Percentiles rank a stretch among this genome's conserved stretches.
Conservation (phyloP, 208 protist genomes). For the Sergeia podlipaevii region DNA sequence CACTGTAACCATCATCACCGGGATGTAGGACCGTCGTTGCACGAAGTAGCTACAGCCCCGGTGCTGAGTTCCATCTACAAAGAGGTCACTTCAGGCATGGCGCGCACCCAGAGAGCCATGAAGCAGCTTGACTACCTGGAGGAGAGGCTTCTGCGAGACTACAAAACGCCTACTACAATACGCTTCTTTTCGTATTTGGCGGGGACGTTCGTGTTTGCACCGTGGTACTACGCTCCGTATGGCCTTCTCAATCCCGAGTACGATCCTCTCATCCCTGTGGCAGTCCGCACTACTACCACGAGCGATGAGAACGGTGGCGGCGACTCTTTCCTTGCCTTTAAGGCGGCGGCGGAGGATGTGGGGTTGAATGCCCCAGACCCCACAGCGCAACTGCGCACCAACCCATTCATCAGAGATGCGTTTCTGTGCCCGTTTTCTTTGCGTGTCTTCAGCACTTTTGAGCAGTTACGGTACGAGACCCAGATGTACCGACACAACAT, state of each 20-base stretch:
- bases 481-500: slow-evolving; percentile 39
- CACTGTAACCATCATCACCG: not conserved
- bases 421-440: slow-evolving; percentile 87
- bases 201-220: slow-evolving; percentile 61
- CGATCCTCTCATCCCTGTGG: slow-evolving; percentile 37
- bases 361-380: too few species aligned
- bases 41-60: slow-evolving; percentile 6
- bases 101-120: slow-evolving; percentile 43
- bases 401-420: slow-evolving; percentile 77
- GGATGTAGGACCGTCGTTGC: slow-evolving; percentile 1
- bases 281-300: not conserved
- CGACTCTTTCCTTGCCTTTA: not conserved
- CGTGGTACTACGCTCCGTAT: slow-evolving; percentile 87
- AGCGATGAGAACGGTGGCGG: not conserved
- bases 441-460: slow-evolving; percentile 60
- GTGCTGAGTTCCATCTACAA: slow-evolving; percentile 58
- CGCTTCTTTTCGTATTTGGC: slow-evolving; percentile 77
- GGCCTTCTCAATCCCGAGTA: slow-evolving; percentile 71
- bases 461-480: slow-evolving; percentile 74
- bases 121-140: slow-evolving; percentile 78
- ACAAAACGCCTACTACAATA: slow-evolving; percentile 68
- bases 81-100: slow-evolving; percentile 76
- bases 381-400: slow-evolving; percentile 4
- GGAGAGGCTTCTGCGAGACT: slow-evolving; percentile 81
- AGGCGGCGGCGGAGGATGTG: not conserved